These are phyloP conservation scores for Aureobasidium sp. DNA, from an alignment of 2,329 filamentous ascomycete genomes.

Conservation along the genomic window DNA sequence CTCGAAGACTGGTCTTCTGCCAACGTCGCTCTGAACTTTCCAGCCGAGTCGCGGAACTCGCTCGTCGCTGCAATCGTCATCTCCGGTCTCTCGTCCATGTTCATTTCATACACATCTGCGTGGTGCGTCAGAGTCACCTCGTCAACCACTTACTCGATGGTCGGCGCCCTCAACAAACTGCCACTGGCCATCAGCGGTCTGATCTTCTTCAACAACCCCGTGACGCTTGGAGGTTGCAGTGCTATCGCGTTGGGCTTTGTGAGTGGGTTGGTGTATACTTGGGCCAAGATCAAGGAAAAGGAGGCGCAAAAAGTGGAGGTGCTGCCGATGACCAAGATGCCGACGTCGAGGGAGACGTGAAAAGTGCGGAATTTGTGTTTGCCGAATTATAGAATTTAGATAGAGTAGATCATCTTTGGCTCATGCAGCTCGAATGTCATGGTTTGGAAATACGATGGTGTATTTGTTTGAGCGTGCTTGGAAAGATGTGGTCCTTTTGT, in stretches of 20 bases:
- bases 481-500: no score
- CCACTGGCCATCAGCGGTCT: constrained; percentile 88
- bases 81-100: constrained; percentile 85
- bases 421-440: no score
- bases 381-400: no score
- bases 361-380: no score
- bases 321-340: constrained; percentile 9
- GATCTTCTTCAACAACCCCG: constrained; percentile 89
- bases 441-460: no score
- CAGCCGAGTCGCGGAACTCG: constrained; percentile 66
- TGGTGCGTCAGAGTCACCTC: constrained; percentile 98
- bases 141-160: constrained; percentile 98
- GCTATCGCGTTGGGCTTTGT: constrained; percentile 89
- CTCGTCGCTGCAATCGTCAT: constrained; percentile 86
- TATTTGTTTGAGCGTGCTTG: no score
- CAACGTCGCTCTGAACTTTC: constrained; percentile 86
- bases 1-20: constrained; percentile 85
- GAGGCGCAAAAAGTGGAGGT: not conserved
- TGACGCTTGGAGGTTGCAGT: constrained; percentile 84
- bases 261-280: constrained; percentile 82
- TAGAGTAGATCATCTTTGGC: no score
- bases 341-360: not conserved
- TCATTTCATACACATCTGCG: constrained; percentile 97
- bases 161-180: constrained; percentile 97
- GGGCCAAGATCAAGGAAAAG: constrained; percentile 64